These are phyloP conservation scores for Turritis glabra DNA, from an alignment of 345 rosid species.

Conservation along the genomic window DNA sequence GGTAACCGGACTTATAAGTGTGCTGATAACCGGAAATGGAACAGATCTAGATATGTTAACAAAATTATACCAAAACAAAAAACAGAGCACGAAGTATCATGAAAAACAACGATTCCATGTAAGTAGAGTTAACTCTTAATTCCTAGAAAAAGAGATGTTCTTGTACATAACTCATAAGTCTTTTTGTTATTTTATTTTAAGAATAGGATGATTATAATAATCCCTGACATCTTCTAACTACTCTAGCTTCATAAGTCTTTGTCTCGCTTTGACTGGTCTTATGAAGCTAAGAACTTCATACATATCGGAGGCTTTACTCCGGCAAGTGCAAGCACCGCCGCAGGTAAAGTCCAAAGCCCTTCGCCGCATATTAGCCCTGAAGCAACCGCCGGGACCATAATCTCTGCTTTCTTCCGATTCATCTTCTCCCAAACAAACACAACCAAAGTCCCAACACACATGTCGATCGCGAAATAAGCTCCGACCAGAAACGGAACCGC, in stretches of 20 bases:
- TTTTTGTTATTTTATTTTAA: conserved; percentile 27
- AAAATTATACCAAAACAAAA: neutral
- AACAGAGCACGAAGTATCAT: neutral
- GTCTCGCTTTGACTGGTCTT: conserved; percentile 26
- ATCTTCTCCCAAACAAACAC: conserved; percentile 66
- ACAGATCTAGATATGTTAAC: conserved; percentile 4
- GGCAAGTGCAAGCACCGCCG: conserved; percentile 79
- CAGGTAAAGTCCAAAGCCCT: conserved; percentile 88
- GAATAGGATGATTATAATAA: neutral
- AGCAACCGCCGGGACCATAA: conserved; percentile 88
- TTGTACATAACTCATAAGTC: conserved; percentile 1
- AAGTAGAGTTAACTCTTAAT: neutral
- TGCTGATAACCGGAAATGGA: neutral
- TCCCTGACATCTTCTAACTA: conserved; percentile 10
- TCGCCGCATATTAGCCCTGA: conserved; percentile 93
- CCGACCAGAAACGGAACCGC: conserved; percentile 84
- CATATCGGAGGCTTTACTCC: conserved; percentile 84
- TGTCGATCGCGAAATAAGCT: conserved; percentile 88
- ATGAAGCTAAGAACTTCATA: conserved; percentile 69
- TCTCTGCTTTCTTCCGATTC: conserved; percentile 57
- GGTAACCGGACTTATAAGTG: neutral
- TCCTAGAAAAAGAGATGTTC: conserved; percentile 1
- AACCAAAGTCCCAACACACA: conserved; percentile 76
- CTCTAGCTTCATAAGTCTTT: neutral
- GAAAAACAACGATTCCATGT: conserved; percentile 10